Evolutionary conservation across 2,329 filamentous ascomycete genomes (phyloP).

Genomic region (Arthroderma uncinatum): DNA sequence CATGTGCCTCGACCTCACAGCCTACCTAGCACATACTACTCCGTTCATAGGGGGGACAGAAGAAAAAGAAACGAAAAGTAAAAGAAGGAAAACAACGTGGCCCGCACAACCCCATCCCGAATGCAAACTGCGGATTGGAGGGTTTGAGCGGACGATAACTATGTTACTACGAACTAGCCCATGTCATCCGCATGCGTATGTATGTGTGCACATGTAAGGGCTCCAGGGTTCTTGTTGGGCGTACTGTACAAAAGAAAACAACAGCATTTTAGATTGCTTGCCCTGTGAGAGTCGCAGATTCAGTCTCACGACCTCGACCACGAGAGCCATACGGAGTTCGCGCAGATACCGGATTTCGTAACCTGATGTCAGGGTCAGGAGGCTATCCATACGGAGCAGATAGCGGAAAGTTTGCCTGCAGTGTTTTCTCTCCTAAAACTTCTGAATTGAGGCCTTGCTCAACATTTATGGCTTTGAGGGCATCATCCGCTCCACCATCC

Average conservation of each 20-base stretch:
- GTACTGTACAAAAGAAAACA: neutral
- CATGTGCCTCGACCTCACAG: neutral
- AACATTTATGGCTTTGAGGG: neutral
- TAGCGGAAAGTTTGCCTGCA: neutral
- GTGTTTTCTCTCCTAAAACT: constrained; percentile 3
- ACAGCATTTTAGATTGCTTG: neutral
- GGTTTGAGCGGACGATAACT: neutral
- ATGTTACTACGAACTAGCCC: neutral
- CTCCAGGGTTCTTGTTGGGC: neutral
- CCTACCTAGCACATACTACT: too few species aligned
- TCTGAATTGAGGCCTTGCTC: neutral
- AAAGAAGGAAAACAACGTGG: neutral
- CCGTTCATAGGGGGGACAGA: neutral
- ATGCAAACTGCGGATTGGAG: neutral
- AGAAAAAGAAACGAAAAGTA: neutral
- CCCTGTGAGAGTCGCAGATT: neutral
- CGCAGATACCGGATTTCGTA: neutral
- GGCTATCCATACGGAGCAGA: neutral
- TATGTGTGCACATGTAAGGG: neutral
- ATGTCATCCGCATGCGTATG: neutral
- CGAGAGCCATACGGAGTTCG: neutral
- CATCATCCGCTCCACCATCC: neutral
- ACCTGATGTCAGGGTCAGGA: neutral
- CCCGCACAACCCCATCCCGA: neutral
- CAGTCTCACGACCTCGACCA: neutral